These are phyloP conservation scores for Fomitopsis betulina DNA, from an alignment of 1,284 basidiomycete species.

Conservation along the genomic window DNA sequence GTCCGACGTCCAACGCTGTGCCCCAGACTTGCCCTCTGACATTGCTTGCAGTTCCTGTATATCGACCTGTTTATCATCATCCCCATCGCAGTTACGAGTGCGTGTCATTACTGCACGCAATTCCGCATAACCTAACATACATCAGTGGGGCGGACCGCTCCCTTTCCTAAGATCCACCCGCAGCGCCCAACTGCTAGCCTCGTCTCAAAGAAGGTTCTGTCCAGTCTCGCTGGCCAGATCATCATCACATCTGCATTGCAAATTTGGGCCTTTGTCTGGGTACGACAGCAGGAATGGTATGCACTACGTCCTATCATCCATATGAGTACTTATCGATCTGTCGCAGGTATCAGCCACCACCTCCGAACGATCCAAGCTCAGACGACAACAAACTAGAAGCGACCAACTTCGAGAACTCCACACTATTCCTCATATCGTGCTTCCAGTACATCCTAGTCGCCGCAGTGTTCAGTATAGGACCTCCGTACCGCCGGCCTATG, in stretches of 20 bases:
- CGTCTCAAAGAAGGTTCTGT: conserved; percentile 93
- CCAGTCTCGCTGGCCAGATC: conserved; percentile 93
- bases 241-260: conserved; percentile 84
- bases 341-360: conserved; percentile 62
- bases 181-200: conserved; percentile 95
- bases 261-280: conserved; percentile 87
- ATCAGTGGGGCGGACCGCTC: conserved; percentile 90
- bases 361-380: conserved; percentile 43
- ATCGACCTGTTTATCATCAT: conserved; percentile 98
- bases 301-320: conserved; percentile 11
- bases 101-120: conserved; percentile 27
- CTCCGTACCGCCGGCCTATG: conserved; percentile 92
- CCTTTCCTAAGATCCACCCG: conserved; percentile 82
- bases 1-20: conserved; percentile 16
- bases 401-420: conserved; percentile 93
- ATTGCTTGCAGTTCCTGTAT: conserved; percentile 75
- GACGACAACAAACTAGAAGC: conserved; percentile 80
- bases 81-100: conserved; percentile 92
- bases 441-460: conserved; percentile 99
- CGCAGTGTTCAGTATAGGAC: conserved; percentile 95
- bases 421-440: conserved; percentile 90
- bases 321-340: not conserved
- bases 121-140: conserved; percentile 11
- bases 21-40: conserved; percentile 1
- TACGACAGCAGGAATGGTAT: conserved; percentile 80